Base-by-base conservation (phyloP, 345 rosid genomes). In the Aquilaria malaccensis region DNA sequence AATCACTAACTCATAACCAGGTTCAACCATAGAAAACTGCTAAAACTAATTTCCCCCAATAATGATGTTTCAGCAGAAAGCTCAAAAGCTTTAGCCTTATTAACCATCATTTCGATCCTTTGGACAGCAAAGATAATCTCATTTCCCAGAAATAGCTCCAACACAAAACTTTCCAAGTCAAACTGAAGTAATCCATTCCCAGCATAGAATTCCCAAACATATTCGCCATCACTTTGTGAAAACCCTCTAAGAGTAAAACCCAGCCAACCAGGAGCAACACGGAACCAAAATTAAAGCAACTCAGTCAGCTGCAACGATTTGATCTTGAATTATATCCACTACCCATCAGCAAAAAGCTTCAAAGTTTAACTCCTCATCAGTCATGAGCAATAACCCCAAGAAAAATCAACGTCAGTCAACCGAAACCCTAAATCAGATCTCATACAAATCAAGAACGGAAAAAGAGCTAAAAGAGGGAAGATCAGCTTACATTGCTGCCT, bases 401-500 rank as follows among this genome's bases (percentile, higher is more conserved):
- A 30, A 12, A 15, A 11, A 52, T 37, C 5, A 37, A 37, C 3
- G 43, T 5, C 2, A 37, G 7, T 37, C 7, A 37, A 37, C 43
- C 43, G 7, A 50, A 64, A 32, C 63, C 62, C 45, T 12, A 64
- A 54, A 46, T 30, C 69, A 81, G 80, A 78, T 81, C 85, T 71
- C 54, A 49, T 33, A 61, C 54, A 33, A 47, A 48, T 14, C 14
- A 50, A 52, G 56, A 4, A 22, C 15, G 22, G 50, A 33, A 48
- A 30, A 7, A 58, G 9, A 30, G 29, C 33, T 70, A 56, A 69
- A 6, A 49, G 3, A 41, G 30, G 41, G 37, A 43, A 41, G 62
- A 45, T 55, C 51, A 43, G 64, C 83, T 86, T 72, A 86, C 94
- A 76, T 89, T 89, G 60, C 81, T 86, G 67, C 94, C 94, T 76